Conservation (phyloP, 2,329 filamentous ascomycete genomes). For the Cryphonectria naterciae region DNA sequence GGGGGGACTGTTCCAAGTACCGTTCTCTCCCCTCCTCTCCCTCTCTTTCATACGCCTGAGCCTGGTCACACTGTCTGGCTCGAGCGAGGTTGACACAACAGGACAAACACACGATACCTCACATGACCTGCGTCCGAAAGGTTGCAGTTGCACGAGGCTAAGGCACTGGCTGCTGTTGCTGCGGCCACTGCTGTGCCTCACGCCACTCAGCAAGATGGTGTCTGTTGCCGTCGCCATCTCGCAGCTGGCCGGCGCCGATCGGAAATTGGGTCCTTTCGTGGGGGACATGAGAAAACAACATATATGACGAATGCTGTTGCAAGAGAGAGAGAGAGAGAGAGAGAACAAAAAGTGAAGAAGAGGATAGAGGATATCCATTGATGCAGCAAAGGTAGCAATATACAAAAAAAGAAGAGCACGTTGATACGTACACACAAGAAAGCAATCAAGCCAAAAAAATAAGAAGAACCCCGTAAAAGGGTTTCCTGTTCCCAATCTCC, state of each 20-base stretch:
- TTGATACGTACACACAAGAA: conserved; percentile 8
- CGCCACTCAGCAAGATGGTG: conserved; percentile 2
- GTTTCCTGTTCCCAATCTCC: background rate
- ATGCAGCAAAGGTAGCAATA: conserved; percentile 4
- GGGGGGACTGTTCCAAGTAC: too few species aligned
- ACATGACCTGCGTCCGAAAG: background rate
- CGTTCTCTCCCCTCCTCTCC: too few species aligned
- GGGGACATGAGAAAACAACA: background rate
- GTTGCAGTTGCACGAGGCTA: conserved; percentile 1
- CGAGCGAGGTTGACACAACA: background rate
- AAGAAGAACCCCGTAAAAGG: background rate
- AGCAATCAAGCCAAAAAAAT: conserved; percentile 9
- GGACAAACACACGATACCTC: background rate
- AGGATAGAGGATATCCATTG: background rate
- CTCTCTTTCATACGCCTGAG: background rate
- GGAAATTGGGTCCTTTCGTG: background rate
- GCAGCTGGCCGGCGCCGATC: conserved; percentile 1
- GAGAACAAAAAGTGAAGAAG: background rate
- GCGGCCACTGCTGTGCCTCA: background rate
- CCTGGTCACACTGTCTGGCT: background rate
- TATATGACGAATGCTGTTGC: background rate
- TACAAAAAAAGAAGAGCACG: conserved; percentile 5
- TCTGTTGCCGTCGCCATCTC: conserved; percentile 5
- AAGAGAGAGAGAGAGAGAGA: background rate
- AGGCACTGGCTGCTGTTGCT: background rate